Conservation (phyloP, 2,329 filamentous ascomycete genomes). For the Stenocarpella maydis region DNA sequence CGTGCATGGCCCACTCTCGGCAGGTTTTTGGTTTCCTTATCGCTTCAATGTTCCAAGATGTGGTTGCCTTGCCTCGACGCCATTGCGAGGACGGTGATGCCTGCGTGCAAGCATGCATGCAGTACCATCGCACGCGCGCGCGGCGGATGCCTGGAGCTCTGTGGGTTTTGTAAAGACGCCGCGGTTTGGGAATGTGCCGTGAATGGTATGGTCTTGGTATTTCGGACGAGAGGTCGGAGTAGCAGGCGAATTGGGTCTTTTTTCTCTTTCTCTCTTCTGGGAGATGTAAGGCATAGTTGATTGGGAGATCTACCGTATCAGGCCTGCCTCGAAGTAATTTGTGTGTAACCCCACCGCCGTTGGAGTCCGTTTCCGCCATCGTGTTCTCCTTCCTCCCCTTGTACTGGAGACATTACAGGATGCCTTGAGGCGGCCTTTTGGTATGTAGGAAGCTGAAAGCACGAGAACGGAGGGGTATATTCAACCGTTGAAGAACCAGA, state of each 20-base stretch:
- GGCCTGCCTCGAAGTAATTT: conserved; percentile 20
- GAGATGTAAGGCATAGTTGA: conserved; percentile 13
- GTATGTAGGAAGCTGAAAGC: neutral
- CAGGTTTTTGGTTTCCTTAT: neutral
- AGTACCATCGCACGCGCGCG: neutral
- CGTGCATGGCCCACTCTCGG: neutral
- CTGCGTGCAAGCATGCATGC: neutral
- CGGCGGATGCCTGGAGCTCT: conserved; percentile 3
- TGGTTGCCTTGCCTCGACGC: conserved; percentile 6
- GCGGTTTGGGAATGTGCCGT: neutral
- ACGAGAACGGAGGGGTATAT: conserved; percentile 29
- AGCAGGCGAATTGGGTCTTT: neutral
- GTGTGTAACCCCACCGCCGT: no score
- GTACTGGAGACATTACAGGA: conserved; percentile 25
- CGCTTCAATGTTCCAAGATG: neutral
- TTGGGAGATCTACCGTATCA: conserved; percentile 34
- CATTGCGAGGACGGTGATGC: neutral
- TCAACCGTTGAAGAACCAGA: neutral
- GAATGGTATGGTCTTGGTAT: neutral
- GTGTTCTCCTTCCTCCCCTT: neutral
- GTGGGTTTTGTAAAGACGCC: neutral
- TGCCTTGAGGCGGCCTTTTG: neutral
- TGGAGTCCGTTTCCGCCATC: neutral
- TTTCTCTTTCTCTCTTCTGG: neutral
- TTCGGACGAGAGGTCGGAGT: neutral